Percentiles rank a stretch among this genome's conserved stretches.
Conservation (phyloP, 345 rosid genomes). For the Trapa incisa region DNA sequence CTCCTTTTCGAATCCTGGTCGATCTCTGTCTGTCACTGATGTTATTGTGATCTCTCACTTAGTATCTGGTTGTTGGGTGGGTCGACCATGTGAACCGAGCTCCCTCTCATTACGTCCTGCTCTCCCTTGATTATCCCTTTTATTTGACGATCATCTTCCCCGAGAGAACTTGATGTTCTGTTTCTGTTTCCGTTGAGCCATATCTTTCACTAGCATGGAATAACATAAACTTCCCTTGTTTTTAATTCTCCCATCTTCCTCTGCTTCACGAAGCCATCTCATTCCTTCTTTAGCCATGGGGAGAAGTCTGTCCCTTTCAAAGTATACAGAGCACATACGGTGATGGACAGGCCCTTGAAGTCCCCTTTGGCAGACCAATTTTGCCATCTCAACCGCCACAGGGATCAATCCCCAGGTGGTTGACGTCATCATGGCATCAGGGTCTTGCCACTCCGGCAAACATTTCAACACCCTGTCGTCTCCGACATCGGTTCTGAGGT, state of each 20-base stretch:
- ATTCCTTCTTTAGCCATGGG: not conserved
- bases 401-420: not conserved
- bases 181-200: too few species aligned
- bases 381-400: not conserved
- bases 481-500: not conserved
- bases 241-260: too few species aligned
- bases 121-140: not conserved
- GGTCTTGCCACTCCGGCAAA: not conserved
- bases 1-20: too few species aligned
- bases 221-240: too few species aligned
- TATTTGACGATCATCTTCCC: not conserved
- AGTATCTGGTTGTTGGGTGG: too few species aligned
- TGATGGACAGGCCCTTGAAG: not conserved
- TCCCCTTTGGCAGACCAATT: not conserved
- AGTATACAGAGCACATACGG: constrained; percentile 1
- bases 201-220: too few species aligned
- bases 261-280: too few species aligned
- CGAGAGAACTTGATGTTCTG: not conserved
- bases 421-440: not conserved
- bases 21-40: too few species aligned
- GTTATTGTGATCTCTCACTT: not conserved
- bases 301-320: not conserved
- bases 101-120: too few species aligned
- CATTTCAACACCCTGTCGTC: not conserved
- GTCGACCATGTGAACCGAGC: too few species aligned